Base-by-base conservation (phyloP, 805 yeast genomes). In the Myxozyma monticola region DNA sequence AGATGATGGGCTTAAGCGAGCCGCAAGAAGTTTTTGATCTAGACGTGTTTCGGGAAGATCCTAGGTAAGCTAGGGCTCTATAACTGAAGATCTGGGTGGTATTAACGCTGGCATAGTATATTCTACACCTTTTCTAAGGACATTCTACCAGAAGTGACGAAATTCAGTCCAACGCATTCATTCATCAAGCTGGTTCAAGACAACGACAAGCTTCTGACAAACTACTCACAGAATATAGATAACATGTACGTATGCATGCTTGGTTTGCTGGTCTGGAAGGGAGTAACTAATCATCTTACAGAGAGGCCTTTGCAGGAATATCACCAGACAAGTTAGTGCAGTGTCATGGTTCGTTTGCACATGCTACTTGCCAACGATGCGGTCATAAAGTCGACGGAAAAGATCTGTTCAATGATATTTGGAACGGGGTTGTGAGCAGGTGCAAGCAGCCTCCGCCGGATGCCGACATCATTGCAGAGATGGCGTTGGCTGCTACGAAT, bases 291-390 rank as follows among this genome's bases (percentile, higher is more conserved):
- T 20, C n/a, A 25, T 14, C 7, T 18, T 22, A 18, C 12, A 50
- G 55, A 24, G 57, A 53, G 20, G 36, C 59, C 20, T 78, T 80
- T 57, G 95, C 86, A 0, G 96, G 96, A 3, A 75, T 89, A 6
- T 65, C 71, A 6, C 68, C 75, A 1, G 87, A 83, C 6, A 82
- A 80, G 60, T 66, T 85, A 56, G 85, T 89, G 21, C 96, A 88
- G 68, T 89, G 96, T 64, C 96, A 89, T 68, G 96, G 96, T 1
- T 86, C 95, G 1, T 89, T 89, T 68, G 96, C 95, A 0, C 77
- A 79, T 0, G 96, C 96, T 7, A 80, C 89, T 2, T 89, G 97
- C 64, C 74, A 82, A 30, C 81, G 90, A 2, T 89, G 97, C 65
- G 76, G 78, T 42, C 77, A 77, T 64, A 71, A 76, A 62, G 79